Evolutionary conservation across 306 rosid species (phyloP).

Genomic region (Aeschynomene evenia): DNA sequence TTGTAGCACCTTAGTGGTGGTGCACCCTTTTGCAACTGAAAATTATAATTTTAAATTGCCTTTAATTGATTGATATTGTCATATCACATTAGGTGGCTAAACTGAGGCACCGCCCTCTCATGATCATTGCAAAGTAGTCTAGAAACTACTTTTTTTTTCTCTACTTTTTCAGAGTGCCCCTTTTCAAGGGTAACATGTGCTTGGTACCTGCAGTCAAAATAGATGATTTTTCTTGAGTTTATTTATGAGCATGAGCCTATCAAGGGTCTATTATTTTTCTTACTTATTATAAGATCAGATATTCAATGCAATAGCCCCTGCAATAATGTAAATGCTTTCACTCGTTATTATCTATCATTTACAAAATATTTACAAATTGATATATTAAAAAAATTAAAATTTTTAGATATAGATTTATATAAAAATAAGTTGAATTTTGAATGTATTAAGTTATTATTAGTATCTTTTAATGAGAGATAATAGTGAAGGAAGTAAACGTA

Average conservation of each 20-base stretch:
- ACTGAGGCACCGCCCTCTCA: conserved; percentile 19
- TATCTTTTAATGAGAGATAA: too few relatives aligned
- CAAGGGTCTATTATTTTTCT: conserved; percentile 10
- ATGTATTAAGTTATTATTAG: too few relatives aligned
- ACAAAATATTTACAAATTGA: too few relatives aligned
- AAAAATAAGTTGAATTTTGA: too few relatives aligned
- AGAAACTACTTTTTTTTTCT: neutral
- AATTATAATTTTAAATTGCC: conserved; percentile 21
- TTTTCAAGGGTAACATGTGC: neutral
- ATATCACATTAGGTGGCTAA: conserved; percentile 15
- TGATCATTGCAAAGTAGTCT: neutral
- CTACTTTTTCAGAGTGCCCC: conserved; percentile 19
- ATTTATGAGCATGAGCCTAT: neutral
- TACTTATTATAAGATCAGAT: neutral
- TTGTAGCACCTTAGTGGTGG: conserved; percentile 23
- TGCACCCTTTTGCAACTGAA: conserved; percentile 28
- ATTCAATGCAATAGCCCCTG: conserved; percentile 1
- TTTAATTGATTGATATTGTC: neutral
- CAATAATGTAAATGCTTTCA: too few relatives aligned
- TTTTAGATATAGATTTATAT: too few relatives aligned
- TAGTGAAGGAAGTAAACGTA: too few relatives aligned
- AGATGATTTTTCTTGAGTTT: neutral
- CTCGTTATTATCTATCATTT: too few relatives aligned
- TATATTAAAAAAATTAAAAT: too few relatives aligned
- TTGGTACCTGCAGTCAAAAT: conserved; percentile 30